Conservation (phyloP, 2,329 filamentous ascomycete genomes). For the Fusarium sp. region DNA sequence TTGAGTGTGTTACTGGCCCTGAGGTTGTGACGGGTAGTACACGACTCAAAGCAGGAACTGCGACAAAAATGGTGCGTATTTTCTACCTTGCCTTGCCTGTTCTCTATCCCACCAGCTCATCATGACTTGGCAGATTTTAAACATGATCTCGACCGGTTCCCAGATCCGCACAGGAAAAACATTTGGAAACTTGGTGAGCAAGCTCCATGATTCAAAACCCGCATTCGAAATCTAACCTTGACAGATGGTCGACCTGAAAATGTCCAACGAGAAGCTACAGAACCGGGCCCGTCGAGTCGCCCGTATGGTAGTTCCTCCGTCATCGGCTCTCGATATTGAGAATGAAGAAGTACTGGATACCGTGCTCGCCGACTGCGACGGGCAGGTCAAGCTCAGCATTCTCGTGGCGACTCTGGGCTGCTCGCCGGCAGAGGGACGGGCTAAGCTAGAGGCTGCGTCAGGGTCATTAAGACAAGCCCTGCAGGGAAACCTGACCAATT, state of each 20-base stretch:
- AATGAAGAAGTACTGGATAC: constrained; percentile 8
- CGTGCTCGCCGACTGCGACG: constrained; percentile 11
- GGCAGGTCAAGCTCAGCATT: constrained; percentile 21
- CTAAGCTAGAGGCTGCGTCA: not conserved
- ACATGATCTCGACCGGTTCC: not conserved
- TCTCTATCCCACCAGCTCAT: not conserved
- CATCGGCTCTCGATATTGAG: constrained; percentile 6
- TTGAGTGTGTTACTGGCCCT: constrained; percentile 12
- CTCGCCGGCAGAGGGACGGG: constrained; percentile 1
- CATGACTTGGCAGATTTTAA: not conserved
- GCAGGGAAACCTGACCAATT: not conserved
- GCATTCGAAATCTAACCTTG: not conserved
- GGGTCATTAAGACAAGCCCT: not conserved
- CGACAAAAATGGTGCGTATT: constrained; percentile 8
- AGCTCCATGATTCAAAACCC: not conserved
- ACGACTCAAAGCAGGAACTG: constrained; percentile 12
- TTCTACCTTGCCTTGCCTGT: not conserved
- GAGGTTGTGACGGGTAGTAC: constrained; percentile 10
- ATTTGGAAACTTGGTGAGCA: not conserved
- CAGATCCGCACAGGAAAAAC: not conserved
- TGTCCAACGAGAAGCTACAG: not conserved
- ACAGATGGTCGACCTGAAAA: not conserved
- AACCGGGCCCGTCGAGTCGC: not conserved
- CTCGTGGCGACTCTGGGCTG: constrained; percentile 7
- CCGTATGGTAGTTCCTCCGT: constrained; percentile 9